phyloP scores from a whole-genome alignment of 2,329 filamentous ascomycete species.

The Sarocladium brachiariae region DNA sequence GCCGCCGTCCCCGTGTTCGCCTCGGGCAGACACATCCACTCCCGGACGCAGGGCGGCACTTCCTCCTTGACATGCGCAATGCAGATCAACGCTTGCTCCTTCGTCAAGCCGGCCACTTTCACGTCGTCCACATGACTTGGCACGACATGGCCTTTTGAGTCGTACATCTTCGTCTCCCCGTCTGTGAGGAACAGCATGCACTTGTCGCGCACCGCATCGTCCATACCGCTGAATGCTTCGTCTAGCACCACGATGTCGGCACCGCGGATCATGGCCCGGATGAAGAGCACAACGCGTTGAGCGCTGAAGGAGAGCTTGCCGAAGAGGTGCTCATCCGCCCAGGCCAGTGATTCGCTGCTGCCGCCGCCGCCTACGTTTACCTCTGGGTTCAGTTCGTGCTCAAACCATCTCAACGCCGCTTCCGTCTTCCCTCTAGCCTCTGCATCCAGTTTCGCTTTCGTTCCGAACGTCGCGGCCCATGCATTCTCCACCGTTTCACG shows the following conservation, averaged over 20 bases:
- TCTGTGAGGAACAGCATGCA: constrained; percentile 73
- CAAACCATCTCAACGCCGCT: constrained; percentile 69
- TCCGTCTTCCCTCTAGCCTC: constrained; percentile 56
- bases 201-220: constrained; percentile 74
- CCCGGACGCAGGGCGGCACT: constrained; percentile 72
- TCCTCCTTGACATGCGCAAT: constrained; percentile 90
- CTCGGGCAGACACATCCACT: constrained; percentile 83
- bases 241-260: constrained; percentile 80
- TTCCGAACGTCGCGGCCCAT: constrained; percentile 82
- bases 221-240: constrained; percentile 83
- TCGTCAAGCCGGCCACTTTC: constrained; percentile 54
- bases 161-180: constrained; percentile 45
- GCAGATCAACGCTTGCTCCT: constrained; percentile 76
- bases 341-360: constrained; percentile 35
- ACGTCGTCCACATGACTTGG: constrained; percentile 37
- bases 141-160: constrained; percentile 28
- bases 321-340: constrained; percentile 63
- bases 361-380: constrained; percentile 18
- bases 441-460: constrained; percentile 56
- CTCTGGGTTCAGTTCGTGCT: constrained; percentile 63
- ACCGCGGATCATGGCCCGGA: constrained; percentile 73
- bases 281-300: constrained; percentile 78
- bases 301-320: constrained; percentile 71
- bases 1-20: constrained; percentile 55
- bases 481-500: constrained; percentile 74